Evolutionary conservation across 805 yeast species (phyloP).

Genomic region (Schwanniomyces pseudopolymorphus): DNA sequence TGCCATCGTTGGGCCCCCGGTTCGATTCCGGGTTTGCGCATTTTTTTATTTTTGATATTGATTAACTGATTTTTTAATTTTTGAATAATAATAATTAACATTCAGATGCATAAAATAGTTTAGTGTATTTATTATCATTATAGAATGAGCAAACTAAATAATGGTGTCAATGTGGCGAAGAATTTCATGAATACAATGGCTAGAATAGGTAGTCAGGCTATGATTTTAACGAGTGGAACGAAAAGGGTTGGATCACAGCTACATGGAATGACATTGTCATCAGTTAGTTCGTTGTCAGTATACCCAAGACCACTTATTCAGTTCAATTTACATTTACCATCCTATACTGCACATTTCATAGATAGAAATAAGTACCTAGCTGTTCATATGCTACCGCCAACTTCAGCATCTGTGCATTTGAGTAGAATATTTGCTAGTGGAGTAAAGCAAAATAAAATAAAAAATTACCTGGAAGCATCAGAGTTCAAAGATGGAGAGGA

Average conservation of each 20-base stretch:
- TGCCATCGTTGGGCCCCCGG: conserved; percentile 6
- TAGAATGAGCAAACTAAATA: not conserved
- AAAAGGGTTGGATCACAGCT: conserved; percentile 13
- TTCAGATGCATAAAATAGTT: not conserved
- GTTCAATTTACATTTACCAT: conserved; percentile 85
- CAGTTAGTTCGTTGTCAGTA: conserved; percentile 79
- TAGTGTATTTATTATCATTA: not conserved
- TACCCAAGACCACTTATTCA: conserved; percentile 76
- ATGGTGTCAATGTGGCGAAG: conserved; percentile 1
- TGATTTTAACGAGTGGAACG: conserved; percentile 40
- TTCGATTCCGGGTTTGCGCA: conserved; percentile 5
- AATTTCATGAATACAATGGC: conserved; percentile 36
- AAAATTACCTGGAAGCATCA: conserved; percentile 27
- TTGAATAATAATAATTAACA: not conserved
- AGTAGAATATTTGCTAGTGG: conserved; percentile 67
- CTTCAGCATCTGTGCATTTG: conserved; percentile 49
- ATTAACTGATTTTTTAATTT: too few relatives aligned
- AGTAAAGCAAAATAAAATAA: conserved; percentile 50
- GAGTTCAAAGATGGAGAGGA: conserved; percentile 31
- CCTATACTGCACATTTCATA: conserved; percentile 69
- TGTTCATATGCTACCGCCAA: conserved; percentile 72
- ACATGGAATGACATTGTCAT: conserved; percentile 83
- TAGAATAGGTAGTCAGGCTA: conserved; percentile 40
- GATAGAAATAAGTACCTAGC: conserved; percentile 62
- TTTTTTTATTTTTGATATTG: not conserved